Evolutionary conservation across 306 rosid genomes (phyloP).

Genomic region (Castanea sativa): DNA sequence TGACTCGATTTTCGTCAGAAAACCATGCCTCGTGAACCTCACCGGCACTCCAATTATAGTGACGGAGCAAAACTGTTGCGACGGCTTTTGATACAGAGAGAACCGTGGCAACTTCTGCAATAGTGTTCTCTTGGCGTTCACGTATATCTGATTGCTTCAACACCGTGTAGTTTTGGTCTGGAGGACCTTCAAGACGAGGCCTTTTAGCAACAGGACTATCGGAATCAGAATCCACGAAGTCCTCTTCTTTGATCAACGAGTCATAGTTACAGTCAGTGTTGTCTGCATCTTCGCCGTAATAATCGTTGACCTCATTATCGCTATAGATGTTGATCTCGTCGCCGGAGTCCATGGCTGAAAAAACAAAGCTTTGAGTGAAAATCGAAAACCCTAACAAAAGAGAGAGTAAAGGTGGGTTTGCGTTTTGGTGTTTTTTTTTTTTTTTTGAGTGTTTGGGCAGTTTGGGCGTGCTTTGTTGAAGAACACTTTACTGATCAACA

Average conservation of each 20-base stretch:
- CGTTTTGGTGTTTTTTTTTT: too few relatives aligned
- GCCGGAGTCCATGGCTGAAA: not conserved
- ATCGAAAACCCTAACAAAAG: not conserved
- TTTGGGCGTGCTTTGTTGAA: too few relatives aligned
- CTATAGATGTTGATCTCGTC: not conserved
- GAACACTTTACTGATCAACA: not conserved
- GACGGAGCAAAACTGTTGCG: constrained; percentile 31
- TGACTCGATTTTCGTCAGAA: constrained; percentile 32
- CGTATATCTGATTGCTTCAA: constrained; percentile 13
- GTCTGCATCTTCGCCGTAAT: not conserved
- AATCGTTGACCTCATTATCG: not conserved
- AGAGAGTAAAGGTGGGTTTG: too few relatives aligned
- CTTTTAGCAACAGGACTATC: not conserved
- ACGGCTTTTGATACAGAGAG: constrained; percentile 29
- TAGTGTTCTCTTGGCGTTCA: constrained; percentile 24
- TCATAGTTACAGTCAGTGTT: not conserved
- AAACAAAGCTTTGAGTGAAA: not conserved
- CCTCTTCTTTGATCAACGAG: constrained; percentile 1
- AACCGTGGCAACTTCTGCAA: constrained; percentile 22
- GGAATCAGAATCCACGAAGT: not conserved
- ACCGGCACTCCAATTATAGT: constrained; percentile 35
- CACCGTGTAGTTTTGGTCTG: not conserved
- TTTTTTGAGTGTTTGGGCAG: too few relatives aligned
- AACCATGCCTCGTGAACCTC: constrained; percentile 43
- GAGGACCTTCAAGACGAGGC: not conserved